Conservation (phyloP, 2,329 filamentous ascomycete species). For the Talaromyces sp. region DNA sequence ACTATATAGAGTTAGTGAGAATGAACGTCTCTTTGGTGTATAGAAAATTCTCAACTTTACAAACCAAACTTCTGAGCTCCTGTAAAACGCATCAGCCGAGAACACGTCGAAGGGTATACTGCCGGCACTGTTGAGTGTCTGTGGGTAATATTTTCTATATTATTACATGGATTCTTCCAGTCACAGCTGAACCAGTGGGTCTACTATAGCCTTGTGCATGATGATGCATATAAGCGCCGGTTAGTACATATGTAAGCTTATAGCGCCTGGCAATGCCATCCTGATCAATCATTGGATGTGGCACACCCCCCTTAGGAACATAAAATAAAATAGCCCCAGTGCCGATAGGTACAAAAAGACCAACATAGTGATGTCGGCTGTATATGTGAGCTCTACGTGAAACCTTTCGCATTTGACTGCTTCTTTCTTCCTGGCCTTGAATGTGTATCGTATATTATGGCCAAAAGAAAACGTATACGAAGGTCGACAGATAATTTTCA, state of each 20-base stretch:
- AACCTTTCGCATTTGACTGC: background rate
- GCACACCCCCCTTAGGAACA: background rate
- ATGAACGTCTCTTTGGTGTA: background rate
- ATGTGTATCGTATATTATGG: background rate
- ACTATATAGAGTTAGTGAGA: background rate
- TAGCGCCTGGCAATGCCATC: background rate
- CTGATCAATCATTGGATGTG: background rate
- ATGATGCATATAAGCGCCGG: background rate
- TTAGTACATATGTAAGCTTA: background rate
- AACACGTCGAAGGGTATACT: background rate
- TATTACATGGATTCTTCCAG: background rate
- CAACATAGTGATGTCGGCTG: too few relatives aligned
- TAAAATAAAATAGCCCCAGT: background rate
- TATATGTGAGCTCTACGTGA: too few relatives aligned
- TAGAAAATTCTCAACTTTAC: background rate
- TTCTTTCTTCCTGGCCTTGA: background rate
- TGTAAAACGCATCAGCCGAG: background rate
- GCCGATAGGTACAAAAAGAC: too few relatives aligned
- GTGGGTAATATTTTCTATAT: background rate
- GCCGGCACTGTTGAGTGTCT: background rate
- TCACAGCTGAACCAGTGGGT: background rate
- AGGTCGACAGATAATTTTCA: background rate
- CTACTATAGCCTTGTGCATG: too few relatives aligned
- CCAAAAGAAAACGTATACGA: background rate
- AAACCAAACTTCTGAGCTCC: background rate